Evolutionary conservation across 192 early-diverging fungal species (phyloP).

Genomic region (Backusella parvicylindrica): DNA sequence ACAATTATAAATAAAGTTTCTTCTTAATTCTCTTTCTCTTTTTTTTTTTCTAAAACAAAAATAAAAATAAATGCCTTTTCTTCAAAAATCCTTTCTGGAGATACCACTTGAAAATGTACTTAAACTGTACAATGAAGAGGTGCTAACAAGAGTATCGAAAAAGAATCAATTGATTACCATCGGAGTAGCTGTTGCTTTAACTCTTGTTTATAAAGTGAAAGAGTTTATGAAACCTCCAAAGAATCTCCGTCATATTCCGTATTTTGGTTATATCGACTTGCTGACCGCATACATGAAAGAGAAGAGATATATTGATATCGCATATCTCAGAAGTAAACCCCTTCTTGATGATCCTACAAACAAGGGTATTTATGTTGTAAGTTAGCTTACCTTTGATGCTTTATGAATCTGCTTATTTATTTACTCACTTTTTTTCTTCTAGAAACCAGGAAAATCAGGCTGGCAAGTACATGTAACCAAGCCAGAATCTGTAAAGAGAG

Average conservation of each 20-base stretch:
- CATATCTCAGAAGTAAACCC: neutral
- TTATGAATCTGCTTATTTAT: neutral
- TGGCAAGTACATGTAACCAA: neutral
- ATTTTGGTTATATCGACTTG: neutral
- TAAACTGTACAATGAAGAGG: neutral
- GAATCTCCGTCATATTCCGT: neutral
- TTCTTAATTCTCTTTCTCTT: neutral
- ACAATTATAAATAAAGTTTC: too few species aligned
- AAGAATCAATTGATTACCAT: neutral
- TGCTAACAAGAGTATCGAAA: neutral
- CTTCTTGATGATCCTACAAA: neutral
- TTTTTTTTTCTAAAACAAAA: neutral
- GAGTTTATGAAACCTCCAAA: neutral
- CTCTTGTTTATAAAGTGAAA: neutral
- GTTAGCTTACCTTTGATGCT: neutral
- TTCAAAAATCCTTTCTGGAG: neutral
- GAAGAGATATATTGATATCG: neutral
- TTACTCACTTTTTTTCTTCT: neutral
- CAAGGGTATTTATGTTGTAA: neutral
- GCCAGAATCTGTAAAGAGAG: neutral
- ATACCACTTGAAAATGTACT: neutral
- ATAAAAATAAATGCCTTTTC: neutral
- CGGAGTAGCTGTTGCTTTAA: neutral
- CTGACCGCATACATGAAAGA: neutral
- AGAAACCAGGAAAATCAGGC: neutral